phyloP scores from a whole-genome alignment of 2,329 filamentous ascomycete genomes.

The Fusarium humuli region DNA sequence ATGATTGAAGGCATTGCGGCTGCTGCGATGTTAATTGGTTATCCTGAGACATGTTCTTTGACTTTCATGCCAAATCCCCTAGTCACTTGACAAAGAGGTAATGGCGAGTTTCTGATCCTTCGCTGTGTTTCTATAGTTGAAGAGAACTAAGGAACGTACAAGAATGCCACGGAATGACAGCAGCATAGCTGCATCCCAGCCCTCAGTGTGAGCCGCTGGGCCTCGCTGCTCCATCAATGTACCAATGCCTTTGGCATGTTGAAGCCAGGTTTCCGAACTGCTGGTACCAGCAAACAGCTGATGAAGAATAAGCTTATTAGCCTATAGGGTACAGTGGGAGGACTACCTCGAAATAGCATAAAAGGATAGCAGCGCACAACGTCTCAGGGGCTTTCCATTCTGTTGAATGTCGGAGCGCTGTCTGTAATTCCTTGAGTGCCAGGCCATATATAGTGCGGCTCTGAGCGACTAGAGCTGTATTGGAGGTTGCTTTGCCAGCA shows the following conservation, averaged over 20 bases:
- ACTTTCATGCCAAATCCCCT: constrained; percentile 2
- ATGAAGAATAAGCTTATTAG: constrained; percentile 23
- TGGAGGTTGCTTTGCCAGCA: constrained; percentile 51
- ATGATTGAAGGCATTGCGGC: constrained; percentile 12
- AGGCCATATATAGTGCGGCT: constrained; percentile 55
- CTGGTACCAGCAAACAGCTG: constrained; percentile 57
- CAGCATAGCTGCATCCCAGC: constrained; percentile 54
- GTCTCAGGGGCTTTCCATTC: constrained; percentile 57
- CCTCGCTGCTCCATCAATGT: constrained; percentile 56
- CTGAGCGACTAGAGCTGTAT: constrained; percentile 48
- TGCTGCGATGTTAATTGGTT: constrained; percentile 9
- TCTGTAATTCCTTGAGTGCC: constrained; percentile 52
- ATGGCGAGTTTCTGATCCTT: constrained; percentile 28
- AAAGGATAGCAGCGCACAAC: constrained; percentile 55
- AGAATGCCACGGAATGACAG: constrained; percentile 54
- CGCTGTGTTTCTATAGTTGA: constrained; percentile 1
- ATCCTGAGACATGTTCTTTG: neutral
- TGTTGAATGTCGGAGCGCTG: constrained; percentile 51
- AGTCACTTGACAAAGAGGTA: constrained; percentile 32
- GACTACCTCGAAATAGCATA: constrained; percentile 55
- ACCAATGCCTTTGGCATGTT: constrained; percentile 54
- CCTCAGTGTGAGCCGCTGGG: constrained; percentile 49
- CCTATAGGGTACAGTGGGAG: neutral
- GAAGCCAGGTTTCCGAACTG: constrained; percentile 53
- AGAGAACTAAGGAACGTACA: constrained; percentile 44